phyloP scores from a whole-genome alignment of 1,284 basidiomycete species.

The Xerocomus amazonicus region DNA sequence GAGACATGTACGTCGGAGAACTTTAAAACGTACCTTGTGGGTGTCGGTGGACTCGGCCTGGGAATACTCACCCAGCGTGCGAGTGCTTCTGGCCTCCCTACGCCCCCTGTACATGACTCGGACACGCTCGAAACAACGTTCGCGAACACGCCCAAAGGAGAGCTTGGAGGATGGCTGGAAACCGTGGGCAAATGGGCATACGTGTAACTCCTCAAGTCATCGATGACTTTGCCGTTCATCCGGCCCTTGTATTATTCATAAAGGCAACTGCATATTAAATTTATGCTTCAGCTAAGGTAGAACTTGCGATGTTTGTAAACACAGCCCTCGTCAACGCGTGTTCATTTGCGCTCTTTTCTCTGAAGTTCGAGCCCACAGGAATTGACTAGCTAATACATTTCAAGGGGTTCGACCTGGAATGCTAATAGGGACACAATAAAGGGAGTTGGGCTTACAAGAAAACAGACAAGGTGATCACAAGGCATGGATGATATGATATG shows the following conservation, averaged over 20 bases:
- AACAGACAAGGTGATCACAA: conserved; percentile 7
- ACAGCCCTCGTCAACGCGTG: too few relatives aligned
- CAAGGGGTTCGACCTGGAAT: not conserved
- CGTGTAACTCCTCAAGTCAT: conserved; percentile 38
- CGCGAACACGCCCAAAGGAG: conserved; percentile 40
- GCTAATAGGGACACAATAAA: conserved; percentile 11
- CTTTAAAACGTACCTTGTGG: conserved; percentile 87
- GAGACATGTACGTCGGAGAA: conserved; percentile 45
- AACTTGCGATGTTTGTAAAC: not conserved
- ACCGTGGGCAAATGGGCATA: conserved; percentile 61
- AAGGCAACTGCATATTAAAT: not conserved
- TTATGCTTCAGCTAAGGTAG: conserved; percentile 4
- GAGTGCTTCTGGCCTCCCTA: conserved; percentile 8
- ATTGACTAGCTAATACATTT: conserved; percentile 14
- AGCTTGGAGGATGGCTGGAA: conserved; percentile 58
- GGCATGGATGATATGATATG: conserved; percentile 4
- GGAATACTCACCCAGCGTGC: conserved; percentile 56
- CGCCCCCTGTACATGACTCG: conserved; percentile 38
- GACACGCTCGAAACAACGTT: conserved; percentile 47
- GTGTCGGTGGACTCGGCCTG: conserved; percentile 90
- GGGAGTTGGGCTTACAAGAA: conserved; percentile 7
- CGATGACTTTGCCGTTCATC: not conserved
- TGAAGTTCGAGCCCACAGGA: not conserved
- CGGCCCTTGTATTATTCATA: not conserved
- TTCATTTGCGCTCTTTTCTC: not conserved